These are phyloP conservation scores for Spathaspora sp. DNA, from an alignment of 805 yeast genomes.

Conservation along the genomic window DNA sequence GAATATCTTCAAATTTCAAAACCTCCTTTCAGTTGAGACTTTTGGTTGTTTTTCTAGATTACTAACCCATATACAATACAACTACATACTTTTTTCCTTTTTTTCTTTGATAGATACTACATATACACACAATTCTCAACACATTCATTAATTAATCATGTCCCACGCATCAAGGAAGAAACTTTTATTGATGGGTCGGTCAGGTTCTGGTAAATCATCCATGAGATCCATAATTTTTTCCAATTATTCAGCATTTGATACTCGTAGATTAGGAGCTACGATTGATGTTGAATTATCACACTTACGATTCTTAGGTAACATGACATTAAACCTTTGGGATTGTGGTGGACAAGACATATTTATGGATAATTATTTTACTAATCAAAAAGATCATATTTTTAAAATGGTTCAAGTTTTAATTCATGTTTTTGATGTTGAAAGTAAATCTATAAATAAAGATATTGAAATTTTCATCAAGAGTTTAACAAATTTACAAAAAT, in stretches of 20 bases:
- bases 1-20: not conserved
- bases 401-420: slow-evolving; percentile 94
- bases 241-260: slow-evolving; percentile 94
- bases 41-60: no score
- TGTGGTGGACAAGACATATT: slow-evolving; percentile 98
- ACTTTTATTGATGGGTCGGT: slow-evolving; percentile 68
- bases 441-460: slow-evolving; percentile 87
- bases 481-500: slow-evolving; percentile 73
- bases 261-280: slow-evolving; percentile 92
- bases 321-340: slow-evolving; percentile 96
- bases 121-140: not conserved
- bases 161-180: slow-evolving; percentile 36
- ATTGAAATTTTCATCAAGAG: slow-evolving; percentile 87
- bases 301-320: slow-evolving; percentile 84
- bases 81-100: no score
- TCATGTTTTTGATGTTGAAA: slow-evolving; percentile 94
- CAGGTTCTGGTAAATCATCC: slow-evolving; percentile 96
- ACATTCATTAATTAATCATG: slow-evolving; percentile 11
- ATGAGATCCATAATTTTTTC: slow-evolving; percentile 96
- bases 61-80: no score
- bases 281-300: slow-evolving; percentile 98
- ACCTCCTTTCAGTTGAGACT: no score
- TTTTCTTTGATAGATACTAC: not conserved
- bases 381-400: slow-evolving; percentile 88
- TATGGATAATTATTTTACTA: slow-evolving; percentile 88